Evolutionary conservation across 768 basidiomycete genomes (phyloP), one percentile per base, ranked within the genome.

Genomic region (Suillus sp.): DNA sequence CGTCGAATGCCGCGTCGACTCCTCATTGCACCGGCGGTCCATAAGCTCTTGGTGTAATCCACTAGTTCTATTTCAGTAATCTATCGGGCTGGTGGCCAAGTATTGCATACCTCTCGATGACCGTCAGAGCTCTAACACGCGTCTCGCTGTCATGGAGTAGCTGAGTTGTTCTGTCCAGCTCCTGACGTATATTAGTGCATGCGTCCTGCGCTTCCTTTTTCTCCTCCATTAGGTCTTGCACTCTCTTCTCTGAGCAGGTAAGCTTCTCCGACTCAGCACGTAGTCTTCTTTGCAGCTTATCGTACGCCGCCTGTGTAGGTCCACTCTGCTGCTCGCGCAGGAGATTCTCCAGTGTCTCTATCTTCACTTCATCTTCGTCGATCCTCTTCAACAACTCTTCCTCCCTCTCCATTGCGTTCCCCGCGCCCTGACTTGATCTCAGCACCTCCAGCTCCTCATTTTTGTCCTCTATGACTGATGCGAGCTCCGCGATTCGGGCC

Each of bases 321-420:
- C 77, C 61, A 51, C 79, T 72, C 27, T 79, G 75, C n/a, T 77
- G 70, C 35, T 80, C 80, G 27, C 77, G 71, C 3, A 84, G 69
- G 72, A 84, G 73, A 51, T 71, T 74, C 69, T 90, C 86, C 62
- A 91, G 69, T 3, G 84, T 81, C 3, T 77, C 74, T 40, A 91
- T 86, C 73, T 86, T 89, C 6, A 83, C 85, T 55, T 87, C 87
- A 65, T 92, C 89, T 68, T 90, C 88, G 50, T 92, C 89, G 34
- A 92, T 85, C 66, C 91, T 80, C 72, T 81, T 79, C 71, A 88
- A 64, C 34, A 92, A 69, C 60, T 86, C 86, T 30, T 82, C 81
- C 70, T 92, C 91, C 58, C 90, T 78, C 63, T 78, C 77, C 25
- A 74, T 78, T 32, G 80, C 74, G 56, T 72, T 70, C 2, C 77